A percentile compares a stretch with the other conserved stretches of the same genome.
These are phyloP conservation scores for Digitaria exilis DNA, from an alignment of 202 grass and related monocot species.

Conservation along the genomic window DNA sequence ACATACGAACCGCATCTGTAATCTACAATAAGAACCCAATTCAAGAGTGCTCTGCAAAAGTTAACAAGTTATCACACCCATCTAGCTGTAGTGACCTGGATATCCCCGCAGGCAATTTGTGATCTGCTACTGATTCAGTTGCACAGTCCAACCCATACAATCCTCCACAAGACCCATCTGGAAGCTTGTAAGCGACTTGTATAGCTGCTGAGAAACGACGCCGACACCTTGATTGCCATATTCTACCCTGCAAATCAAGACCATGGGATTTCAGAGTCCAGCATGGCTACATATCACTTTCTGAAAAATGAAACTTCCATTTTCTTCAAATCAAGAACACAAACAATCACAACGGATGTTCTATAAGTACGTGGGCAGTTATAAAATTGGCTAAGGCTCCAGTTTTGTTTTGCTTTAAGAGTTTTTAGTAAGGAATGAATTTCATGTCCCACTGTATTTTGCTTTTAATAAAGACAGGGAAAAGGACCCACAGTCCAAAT, in stretches of 20 bases:
- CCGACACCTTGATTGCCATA: slow-evolving; percentile 76
- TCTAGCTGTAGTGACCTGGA: neutral
- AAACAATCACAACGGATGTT: neutral
- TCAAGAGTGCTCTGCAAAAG: neutral
- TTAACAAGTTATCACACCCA: neutral
- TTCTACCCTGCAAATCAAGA: slow-evolving; percentile 57
- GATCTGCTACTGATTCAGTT: slow-evolving; percentile 35
- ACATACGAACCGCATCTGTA: neutral
- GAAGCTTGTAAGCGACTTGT: slow-evolving; percentile 61
- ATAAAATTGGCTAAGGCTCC: neutral
- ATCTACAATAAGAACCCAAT: neutral
- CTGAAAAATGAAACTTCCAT: neutral
- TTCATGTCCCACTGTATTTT: neutral
- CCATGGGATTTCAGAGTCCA: neutral
- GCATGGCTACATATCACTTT: neutral
- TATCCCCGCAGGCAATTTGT: neutral
- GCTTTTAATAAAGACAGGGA: neutral
- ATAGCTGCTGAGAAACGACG: slow-evolving; percentile 57
- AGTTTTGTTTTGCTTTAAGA: neutral
- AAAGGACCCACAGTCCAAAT: neutral
- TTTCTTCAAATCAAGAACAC: neutral
- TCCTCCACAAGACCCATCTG: slow-evolving; percentile 65
- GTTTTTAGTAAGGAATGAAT: too few species aligned
- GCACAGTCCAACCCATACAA: slow-evolving; percentile 67
- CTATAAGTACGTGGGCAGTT: neutral